Base-by-base conservation (phyloP, 176 grass and related monocot genomes). In the Oryza meridionalis region DNA sequence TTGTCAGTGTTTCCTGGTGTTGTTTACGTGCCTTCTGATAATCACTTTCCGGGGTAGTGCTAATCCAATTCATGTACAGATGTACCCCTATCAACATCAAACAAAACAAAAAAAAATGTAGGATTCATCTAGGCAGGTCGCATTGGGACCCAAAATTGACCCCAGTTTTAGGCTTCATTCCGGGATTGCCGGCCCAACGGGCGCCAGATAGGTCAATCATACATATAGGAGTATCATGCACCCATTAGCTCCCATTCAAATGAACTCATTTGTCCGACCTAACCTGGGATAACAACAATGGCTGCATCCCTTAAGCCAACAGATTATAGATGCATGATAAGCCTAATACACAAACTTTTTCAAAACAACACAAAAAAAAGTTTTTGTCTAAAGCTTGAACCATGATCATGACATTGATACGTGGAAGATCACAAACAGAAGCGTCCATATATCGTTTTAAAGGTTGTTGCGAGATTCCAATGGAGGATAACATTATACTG, bases 81-180 rank as follows among this genome's bases (percentile, higher is more conserved):
- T 55, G 1, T 16, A 37, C 35, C 6, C 35, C 35, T 19, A 19
- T 55, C 16, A 55, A 55, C 4, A 49, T 49, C 11, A 49, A 49
- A 14, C 11, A 35, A 47, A 47, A 49, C 2, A 14, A 42, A 43
- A 43, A 43, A 43, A 43, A 9, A 43, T 43, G 42, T 11, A 21
- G 51, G 21, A 55, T 1, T 58, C 21, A 26, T 58, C 21, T 40
- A 16, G 7, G 9, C 68, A 62, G n/a, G 80, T 45, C 27, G 69
- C 80, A n/a, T 73, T 14, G 16, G 53, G 16, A 27, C 37, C 37
- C 9, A 82, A 73, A 32, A 69, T 45, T 82, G 68, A 63, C 80
- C 80, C 53, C 51, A 63, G 80, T 73, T 82, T 82, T 55, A 49
- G 70, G 70, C 70, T 63, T 73, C 4, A 26, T 65, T 74, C 70